Evolutionary conservation across 768 basidiomycete species (phyloP).

Genomic region (Boletus sensibilis): DNA sequence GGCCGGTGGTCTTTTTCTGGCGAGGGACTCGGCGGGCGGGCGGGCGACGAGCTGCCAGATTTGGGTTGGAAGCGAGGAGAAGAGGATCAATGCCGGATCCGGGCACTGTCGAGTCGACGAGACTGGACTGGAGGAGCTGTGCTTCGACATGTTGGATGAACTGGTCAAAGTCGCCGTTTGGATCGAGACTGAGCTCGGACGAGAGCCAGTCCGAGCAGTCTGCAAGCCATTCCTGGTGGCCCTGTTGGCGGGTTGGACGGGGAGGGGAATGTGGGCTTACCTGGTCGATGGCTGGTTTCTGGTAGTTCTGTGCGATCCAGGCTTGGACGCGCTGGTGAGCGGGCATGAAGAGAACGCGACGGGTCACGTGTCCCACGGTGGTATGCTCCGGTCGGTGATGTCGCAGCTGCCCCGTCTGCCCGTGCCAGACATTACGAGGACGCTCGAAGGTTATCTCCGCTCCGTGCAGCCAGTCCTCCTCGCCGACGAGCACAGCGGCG

Average conservation of each 20-base stretch:
- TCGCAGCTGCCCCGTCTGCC: slow-evolving; percentile 67
- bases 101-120: slow-evolving; percentile 66
- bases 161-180: slow-evolving; percentile 44
- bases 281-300: slow-evolving; percentile 61
- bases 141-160: slow-evolving; percentile 56
- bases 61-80: slow-evolving; percentile 15
- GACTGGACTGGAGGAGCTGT: slow-evolving; percentile 72
- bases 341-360: slow-evolving; percentile 18
- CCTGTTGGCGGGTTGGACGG: neutral
- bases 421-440: slow-evolving; percentile 72
- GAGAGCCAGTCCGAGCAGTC: slow-evolving; percentile 68
- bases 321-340: slow-evolving; percentile 35
- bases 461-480: slow-evolving; percentile 77
- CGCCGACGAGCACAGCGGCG: slow-evolving; percentile 66
- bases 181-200: slow-evolving; percentile 46
- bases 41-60: slow-evolving; percentile 7
- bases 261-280: slow-evolving; percentile 34
- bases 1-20: slow-evolving; percentile 30
- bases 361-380: slow-evolving; percentile 6
- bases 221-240: slow-evolving; percentile 67
- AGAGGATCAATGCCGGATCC: slow-evolving; percentile 58
- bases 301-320: slow-evolving; percentile 59
- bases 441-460: slow-evolving; percentile 73
- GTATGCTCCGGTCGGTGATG: slow-evolving; percentile 23
- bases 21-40: slow-evolving; percentile 4